Evolutionary conservation across 768 basidiomycete genomes (phyloP), one percentile per base, ranked within the genome.

Genomic region (Tricholoma sp.): DNA sequence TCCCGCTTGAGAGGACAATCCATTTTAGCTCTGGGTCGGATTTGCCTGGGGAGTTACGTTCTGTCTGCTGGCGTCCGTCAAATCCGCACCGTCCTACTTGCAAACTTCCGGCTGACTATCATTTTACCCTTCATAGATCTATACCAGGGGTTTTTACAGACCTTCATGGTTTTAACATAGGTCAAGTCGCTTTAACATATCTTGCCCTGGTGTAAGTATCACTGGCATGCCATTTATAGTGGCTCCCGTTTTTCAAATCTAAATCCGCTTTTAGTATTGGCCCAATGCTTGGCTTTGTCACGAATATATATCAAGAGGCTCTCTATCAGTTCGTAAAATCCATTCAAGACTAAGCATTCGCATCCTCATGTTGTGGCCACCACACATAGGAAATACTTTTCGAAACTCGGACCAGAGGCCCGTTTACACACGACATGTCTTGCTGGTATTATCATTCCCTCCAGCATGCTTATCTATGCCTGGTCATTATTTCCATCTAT

Each of bases 11-110:
- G 24, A 35, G 22, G 16, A 37, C 21, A 19, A 54, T 16, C 6
- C 24, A 5, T 24, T 19, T 54, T 24, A 89, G 85, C 64, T 87
- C n/a, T 87, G 85, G 86, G 71, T 84, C 29, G 83, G 84, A 52
- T 83, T 92, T 57, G 79, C 81, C 0, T 93, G 90, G 89, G 90
- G 90, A 0, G 80, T 90, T 5, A 67, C 86, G 19, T 93, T 82
- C 63, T 84, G 82, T 54, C 71, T 91, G 65, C 75, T 89, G 29
- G 81, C 82, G 83, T 85, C 63, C 31, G 72, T 45, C 9, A 14
- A 37, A 21, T 29, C 45, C 21, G 6, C 14, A 63, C 4, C 24
- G 37, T 24, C 9, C 46, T 61, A 54, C 31, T 45, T 22, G 19
- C 9, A 19, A 32, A 21, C n/a, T 57, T 12, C 24, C 32, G 41